phyloP scores from a whole-genome alignment of 495 filamentous ascomycete species.

The Annulohypoxylon nitens region DNA sequence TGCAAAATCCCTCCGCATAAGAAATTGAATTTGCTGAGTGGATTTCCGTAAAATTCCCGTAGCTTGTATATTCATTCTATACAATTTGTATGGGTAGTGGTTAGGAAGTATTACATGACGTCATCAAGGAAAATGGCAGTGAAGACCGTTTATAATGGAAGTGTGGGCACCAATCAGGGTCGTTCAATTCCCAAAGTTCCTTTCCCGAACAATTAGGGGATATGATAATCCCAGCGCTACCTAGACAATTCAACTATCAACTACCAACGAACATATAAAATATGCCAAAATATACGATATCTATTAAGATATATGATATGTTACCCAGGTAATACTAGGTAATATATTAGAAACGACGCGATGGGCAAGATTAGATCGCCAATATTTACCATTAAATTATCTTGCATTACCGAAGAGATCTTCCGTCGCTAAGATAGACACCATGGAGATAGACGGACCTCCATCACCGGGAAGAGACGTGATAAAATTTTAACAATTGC shows the following conservation, averaged over 20 bases:
- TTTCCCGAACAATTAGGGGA: slow-evolving; percentile 4
- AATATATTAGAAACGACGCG: neutral
- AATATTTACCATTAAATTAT: slow-evolving; percentile 1
- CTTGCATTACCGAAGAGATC: neutral
- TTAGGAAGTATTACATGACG: slow-evolving; percentile 28
- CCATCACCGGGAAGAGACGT: neutral
- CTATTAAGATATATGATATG: slow-evolving; percentile 2
- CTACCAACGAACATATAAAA: neutral
- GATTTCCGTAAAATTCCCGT: neutral
- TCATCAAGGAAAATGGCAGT: slow-evolving; percentile 29
- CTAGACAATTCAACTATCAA: neutral
- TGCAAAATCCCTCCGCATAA: neutral
- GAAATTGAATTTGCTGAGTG: neutral
- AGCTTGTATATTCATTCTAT: neutral
- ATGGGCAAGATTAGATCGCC: slow-evolving; percentile 1
- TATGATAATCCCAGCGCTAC: neutral
- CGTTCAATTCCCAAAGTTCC: neutral
- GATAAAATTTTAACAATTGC: neutral
- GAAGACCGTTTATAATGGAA: slow-evolving; percentile 26
- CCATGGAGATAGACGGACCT: neutral
- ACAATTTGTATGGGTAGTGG: neutral
- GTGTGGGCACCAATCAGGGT: slow-evolving; percentile 44
- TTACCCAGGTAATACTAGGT: neutral
- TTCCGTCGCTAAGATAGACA: neutral
- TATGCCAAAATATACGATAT: slow-evolving; percentile 1